phyloP scores from a whole-genome alignment of 495 filamentous ascomycete genomes.

The Pseudomonodictys pantanalensis region DNA sequence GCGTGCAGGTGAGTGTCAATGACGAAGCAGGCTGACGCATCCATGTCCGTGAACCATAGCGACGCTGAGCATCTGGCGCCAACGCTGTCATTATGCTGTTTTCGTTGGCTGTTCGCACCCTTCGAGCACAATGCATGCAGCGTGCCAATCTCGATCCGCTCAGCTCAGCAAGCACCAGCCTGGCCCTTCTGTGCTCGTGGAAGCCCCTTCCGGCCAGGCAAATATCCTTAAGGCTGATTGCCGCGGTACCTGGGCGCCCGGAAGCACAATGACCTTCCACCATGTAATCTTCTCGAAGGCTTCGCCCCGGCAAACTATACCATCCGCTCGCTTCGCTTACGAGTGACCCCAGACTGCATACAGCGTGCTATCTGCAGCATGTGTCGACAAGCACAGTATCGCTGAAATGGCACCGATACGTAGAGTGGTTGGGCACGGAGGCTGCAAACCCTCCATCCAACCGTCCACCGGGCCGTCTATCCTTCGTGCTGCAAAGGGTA shows the following conservation, averaged over 20 bases:
- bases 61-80: not conserved
- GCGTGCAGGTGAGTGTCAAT: not conserved
- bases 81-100: not conserved
- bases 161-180: no score
- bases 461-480: constrained; percentile 7
- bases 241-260: no score
- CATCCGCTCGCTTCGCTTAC: no score
- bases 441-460: no score
- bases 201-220: no score
- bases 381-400: not conserved
- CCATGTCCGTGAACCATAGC: not conserved
- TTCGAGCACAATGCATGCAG: not conserved
- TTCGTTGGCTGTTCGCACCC: not conserved
- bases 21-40: not conserved
- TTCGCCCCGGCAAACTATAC: no score
- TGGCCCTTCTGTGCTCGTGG: no score
- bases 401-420: not conserved
- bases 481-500: constrained; percentile 8
- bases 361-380: not conserved
- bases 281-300: no score
- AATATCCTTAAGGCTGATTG: no score
- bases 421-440: not conserved
- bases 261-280: no score
- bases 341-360: no score
- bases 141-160: no score